Conservation (phyloP, 768 basidiomycete genomes). For the Podaxis carcinomalis region DNA sequence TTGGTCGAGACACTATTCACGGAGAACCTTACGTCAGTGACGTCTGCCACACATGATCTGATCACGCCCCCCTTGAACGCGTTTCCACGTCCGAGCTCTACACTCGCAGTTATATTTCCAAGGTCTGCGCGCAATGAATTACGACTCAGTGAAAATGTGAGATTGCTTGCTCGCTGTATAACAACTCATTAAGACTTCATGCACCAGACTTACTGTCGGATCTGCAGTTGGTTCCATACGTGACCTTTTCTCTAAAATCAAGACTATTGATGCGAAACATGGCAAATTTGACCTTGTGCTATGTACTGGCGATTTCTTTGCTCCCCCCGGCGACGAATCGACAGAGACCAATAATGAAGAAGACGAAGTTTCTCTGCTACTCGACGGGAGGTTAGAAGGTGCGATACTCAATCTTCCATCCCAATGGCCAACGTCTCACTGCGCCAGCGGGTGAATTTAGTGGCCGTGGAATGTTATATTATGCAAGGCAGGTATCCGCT, state of each 20-base stretch:
- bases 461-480: constrained; percentile 87
- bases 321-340: constrained; percentile 33
- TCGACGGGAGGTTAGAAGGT: constrained; percentile 71
- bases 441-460: constrained; percentile 34
- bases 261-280: constrained; percentile 83
- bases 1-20: not conserved
- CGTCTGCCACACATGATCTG: not conserved
- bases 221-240: constrained; percentile 71
- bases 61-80: not conserved
- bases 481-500: constrained; percentile 83
- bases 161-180: not conserved
- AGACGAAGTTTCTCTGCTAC: constrained; percentile 53
- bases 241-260: constrained; percentile 77
- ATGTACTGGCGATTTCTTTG: constrained; percentile 86
- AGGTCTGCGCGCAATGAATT: constrained; percentile 2
- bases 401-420: constrained; percentile 12
- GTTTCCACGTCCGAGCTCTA: not conserved
- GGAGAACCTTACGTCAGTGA: not conserved
- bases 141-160: constrained; percentile 17
- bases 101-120: not conserved
- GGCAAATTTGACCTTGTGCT: constrained; percentile 87
- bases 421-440: constrained; percentile 11
- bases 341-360: constrained; percentile 29
- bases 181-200: not conserved
- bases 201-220: constrained; percentile 66